phyloP scores from a whole-genome alignment of 257 asterid species.

The Solanum corneliomulleri region DNA sequence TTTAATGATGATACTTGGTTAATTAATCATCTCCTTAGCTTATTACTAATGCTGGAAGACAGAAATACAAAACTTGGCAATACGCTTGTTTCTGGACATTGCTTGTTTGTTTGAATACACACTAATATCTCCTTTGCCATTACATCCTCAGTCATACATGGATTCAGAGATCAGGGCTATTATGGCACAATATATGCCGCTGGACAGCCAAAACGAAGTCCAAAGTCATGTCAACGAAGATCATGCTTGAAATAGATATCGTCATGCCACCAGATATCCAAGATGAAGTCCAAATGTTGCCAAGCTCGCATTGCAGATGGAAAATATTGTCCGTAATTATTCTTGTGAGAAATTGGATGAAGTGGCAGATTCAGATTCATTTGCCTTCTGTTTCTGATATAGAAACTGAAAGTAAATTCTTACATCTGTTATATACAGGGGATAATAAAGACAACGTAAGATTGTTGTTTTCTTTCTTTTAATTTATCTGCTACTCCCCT shows the following conservation, averaged over 20 bases:
- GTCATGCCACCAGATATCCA: constrained; percentile 1
- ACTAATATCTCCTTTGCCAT: not conserved
- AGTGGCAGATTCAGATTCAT: not conserved
- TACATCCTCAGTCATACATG: constrained; percentile 64
- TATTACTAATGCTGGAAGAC: not conserved
- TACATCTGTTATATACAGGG: constrained; percentile 1
- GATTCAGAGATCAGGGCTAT: constrained; percentile 91
- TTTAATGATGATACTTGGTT: not conserved
- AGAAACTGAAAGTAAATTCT: constrained; percentile 9
- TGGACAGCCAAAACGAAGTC: constrained; percentile 69
- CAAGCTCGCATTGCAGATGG: not conserved
- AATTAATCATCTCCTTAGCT: not conserved
- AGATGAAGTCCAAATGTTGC: not conserved
- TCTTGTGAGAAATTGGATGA: not conserved
- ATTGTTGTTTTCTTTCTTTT: not conserved
- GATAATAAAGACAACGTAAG: not conserved
- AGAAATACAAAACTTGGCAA: not conserved
- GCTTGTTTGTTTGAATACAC: not conserved
- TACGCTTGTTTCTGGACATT: not conserved
- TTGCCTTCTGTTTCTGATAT: not conserved
- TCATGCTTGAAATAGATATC: constrained; percentile 33
- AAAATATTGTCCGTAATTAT: not conserved
- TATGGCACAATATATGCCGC: constrained; percentile 95
- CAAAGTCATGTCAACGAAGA: constrained; percentile 42
- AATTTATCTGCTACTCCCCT: not conserved